Evolutionary conservation across 208 protist species (phyloP).

Genomic region (Crithidia acanthocephali): DNA sequence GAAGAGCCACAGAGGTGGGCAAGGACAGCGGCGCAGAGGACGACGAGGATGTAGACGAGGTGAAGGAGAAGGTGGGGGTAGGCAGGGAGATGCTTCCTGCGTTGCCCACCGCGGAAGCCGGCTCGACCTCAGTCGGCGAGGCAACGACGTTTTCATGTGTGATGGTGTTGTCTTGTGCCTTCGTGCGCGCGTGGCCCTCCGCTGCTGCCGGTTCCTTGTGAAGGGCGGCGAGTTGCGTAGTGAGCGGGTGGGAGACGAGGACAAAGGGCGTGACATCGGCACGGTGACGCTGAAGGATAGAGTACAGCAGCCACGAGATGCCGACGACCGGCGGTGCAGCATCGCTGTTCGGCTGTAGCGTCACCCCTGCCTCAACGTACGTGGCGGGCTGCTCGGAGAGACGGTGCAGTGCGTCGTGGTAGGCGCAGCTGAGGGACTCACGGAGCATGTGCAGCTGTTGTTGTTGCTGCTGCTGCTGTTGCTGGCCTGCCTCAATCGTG

Average conservation of each 20-base stretch:
- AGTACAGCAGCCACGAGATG: conserved; percentile 68
- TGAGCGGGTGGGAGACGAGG: conserved; percentile 24
- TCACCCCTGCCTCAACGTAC: not conserved
- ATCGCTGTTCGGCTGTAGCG: not conserved
- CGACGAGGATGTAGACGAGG: too few relatives aligned
- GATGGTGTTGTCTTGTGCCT: not conserved
- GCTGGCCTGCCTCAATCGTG: conserved; percentile 18
- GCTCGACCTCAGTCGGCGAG: not conserved
- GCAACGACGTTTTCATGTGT: not conserved
- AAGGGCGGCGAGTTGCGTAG: not conserved
- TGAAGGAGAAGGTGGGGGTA: too few relatives aligned
- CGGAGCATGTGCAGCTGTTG: conserved; percentile 22
- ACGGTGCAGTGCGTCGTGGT: conserved; percentile 39
- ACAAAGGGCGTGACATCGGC: conserved; percentile 39
- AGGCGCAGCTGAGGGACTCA: conserved; percentile 44
- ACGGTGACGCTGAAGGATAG: conserved; percentile 47
- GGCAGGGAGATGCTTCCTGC: too few relatives aligned
- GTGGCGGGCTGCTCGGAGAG: conserved; percentile 20
- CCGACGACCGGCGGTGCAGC: conserved; percentile 38
- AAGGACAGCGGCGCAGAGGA: too few relatives aligned
- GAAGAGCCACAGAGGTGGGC: too few relatives aligned
- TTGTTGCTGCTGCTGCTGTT: conserved; percentile 10
- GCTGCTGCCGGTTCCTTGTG: not conserved
- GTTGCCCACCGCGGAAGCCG: too few relatives aligned
- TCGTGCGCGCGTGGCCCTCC: not conserved